These are phyloP conservation scores for Tinospora cordifolia DNA, from an alignment of 164 flowering plant species.

Conservation along the genomic window DNA sequence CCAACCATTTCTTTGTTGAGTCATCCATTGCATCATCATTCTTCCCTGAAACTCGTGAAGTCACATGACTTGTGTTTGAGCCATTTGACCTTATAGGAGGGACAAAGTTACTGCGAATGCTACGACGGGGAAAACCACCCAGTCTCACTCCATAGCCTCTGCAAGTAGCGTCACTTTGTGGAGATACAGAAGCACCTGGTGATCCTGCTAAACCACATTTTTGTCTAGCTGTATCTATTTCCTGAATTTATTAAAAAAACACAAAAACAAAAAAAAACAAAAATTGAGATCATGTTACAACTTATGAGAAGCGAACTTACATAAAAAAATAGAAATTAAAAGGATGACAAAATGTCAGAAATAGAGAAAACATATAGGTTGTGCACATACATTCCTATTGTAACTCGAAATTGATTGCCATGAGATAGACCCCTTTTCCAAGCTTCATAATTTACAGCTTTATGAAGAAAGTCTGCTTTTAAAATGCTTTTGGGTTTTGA, in stretches of 20 bases:
- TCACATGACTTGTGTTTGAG: slow-evolving; percentile 45
- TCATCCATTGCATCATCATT: slow-evolving; percentile 72
- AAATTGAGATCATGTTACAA: neutral
- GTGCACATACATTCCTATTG: neutral
- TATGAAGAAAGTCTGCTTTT: neutral
- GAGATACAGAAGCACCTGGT: slow-evolving; percentile 59
- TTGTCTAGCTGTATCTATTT: slow-evolving; percentile 74
- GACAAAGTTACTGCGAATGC: slow-evolving; percentile 79
- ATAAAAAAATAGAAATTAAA: neutral
- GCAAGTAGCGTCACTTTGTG: slow-evolving; percentile 43
- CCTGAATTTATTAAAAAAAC: too few relatives aligned
- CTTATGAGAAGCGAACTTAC: neutral
- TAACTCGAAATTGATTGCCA: too few relatives aligned
- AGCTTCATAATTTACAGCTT: neutral
- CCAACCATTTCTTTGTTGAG: slow-evolving; percentile 82
- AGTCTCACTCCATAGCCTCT: slow-evolving; percentile 56
- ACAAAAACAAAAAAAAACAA: too few relatives aligned
- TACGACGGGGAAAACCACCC: slow-evolving; percentile 69
- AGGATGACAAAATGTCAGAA: neutral
- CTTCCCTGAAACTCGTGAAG: slow-evolving; percentile 58
- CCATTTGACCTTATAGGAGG: slow-evolving; percentile 89
- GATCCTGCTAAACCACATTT: slow-evolving; percentile 57
- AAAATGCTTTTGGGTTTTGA: neutral
- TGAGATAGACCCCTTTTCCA: neutral
- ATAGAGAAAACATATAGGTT: neutral